Base-by-base conservation (phyloP, 768 basidiomycete genomes). In the Phaeotremella skinneri region DNA sequence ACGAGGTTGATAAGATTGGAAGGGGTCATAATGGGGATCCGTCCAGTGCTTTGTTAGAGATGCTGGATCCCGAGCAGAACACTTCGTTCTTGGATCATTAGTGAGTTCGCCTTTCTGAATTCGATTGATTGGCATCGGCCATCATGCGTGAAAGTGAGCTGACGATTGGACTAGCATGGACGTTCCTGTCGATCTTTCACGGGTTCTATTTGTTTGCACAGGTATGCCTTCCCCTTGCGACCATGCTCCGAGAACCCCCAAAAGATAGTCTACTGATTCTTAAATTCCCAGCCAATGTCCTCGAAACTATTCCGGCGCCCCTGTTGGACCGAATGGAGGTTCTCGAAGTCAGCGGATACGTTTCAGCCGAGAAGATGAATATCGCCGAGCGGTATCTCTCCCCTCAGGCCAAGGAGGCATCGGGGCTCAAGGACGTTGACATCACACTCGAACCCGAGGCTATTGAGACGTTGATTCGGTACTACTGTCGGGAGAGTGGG, bases 141-240 rank as follows among this genome's bases (percentile, higher is more conserved):
- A n/a, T n/a, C n/a, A n/a, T n/a, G n/a, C n/a, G n/a, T n/a, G 14
- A 50, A 3, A 17, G 48, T 73, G 58, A 67, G n/a, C 16, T 41
- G 49, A 58, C 45, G 25, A 11, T 21, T 45, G 20, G 43, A 27
- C 4, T 56, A 92, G 91, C 78, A 90, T 97, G 85, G 92, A 97
- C 70, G 90, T 97, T 13, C 92, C 92, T 5, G 89, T 98, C 52
- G 94, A 99, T 73, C 83, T 99, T 20, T 97, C 93, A 0, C 85
- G 90, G 39, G 91, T 98, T 27, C 84, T 99, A 2, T 99, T 99
- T 76, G 93, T 99, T 55, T 99, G 96, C 80, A 99, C 94, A 2
- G 83, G 83, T 80, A 70, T 67, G 76, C 58, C 64, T 14, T 29
- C 52, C 37, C 58, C 60, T 26, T 66, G 49, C 21, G 39, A 34